These are phyloP conservation scores for Arthrocladium fulminans DNA, from an alignment of 2,329 filamentous ascomycete species.

Conservation along the genomic window DNA sequence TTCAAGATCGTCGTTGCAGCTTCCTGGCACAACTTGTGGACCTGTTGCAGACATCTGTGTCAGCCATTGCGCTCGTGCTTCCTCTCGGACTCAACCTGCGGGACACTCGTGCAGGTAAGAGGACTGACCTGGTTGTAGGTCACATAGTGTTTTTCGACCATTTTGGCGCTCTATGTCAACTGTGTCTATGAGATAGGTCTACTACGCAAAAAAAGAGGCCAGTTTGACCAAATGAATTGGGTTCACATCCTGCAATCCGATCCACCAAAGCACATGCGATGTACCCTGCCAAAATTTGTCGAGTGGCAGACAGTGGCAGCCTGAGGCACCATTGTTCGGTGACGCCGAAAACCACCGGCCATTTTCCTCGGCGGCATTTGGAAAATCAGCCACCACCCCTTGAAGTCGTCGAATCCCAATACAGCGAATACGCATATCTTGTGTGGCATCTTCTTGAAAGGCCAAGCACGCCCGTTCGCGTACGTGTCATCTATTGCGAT, in stretches of 20 bases:
- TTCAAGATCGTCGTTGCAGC: constrained; percentile 72
- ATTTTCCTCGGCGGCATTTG: too few relatives aligned
- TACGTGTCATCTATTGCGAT: too few relatives aligned
- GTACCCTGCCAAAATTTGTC: not conserved
- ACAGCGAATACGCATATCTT: too few relatives aligned
- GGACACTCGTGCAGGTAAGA: not conserved
- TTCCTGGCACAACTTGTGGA: constrained; percentile 93
- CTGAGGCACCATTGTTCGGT: not conserved
- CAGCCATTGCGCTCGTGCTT: not conserved
- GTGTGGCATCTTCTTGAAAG: too few relatives aligned
- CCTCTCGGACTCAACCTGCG: not conserved
- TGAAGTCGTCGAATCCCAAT: too few relatives aligned
- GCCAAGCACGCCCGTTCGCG: too few relatives aligned
- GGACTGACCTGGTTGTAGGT: constrained; percentile 77
- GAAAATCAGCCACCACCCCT: too few relatives aligned
- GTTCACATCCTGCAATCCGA: not conserved
- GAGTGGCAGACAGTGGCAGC: not conserved
- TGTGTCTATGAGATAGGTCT: not conserved
- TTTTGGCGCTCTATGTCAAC: constrained; percentile 27
- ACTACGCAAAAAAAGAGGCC: not conserved
- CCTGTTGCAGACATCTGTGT: constrained; percentile 42
- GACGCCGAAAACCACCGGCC: too few relatives aligned
- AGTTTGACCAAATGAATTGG: not conserved
- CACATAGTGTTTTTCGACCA: constrained; percentile 80
- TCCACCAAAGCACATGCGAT: not conserved